Base-by-base conservation (phyloP, 164 flowering plant species). In the Stephania cephalantha region DNA sequence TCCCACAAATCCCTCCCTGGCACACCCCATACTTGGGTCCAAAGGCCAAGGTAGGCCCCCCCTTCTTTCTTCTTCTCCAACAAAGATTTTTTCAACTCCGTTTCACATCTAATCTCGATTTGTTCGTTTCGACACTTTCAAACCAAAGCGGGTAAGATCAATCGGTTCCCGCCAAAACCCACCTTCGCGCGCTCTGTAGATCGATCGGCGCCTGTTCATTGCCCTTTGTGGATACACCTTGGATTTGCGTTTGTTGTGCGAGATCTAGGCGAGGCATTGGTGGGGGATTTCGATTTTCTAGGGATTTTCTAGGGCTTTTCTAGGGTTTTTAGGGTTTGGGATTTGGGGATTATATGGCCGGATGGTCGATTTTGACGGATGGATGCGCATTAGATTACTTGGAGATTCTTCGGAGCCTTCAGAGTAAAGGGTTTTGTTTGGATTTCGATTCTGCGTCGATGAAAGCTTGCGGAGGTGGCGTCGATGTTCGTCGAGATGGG, bases 331-430 rank as follows among this genome's bases (percentile, higher is more conserved):
- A 45, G 73, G 75, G 42, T 69, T 75, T 77, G 76, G 58, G 20
- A 42, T 68, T 9, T 17, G 45, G 35, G 17, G 25, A 12, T 15
- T 46, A 11, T 52, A 88, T 87, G 90, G 90, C 85, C 68, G 85
- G 86, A 77, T 86, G 90, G 86, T 82, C 86, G 81, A 83, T 63
- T 55, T 75, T 73, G 45, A 76, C 61, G 75, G 83, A 82, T 75
- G 87, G 79, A 82, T 78, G 77, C 46, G 74, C 66, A 55, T 52
- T 73, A 71, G 85, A 81, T 78, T 74, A 79, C 74, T 52, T 48
- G 2, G 76, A 82, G 66, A 69, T 77, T 29, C 73, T 83, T 46
- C 78, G 50, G 29, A 73, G 70, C 46, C 78, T 79, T 69, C 76
- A 72, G 70, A 46, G 12, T 5, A 74, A 73, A 20, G 79, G 78